A percentile compares a stretch with the other conserved stretches of the same genome.
These are phyloP conservation scores for Paecilomyces niveus DNA, from an alignment of 2,329 filamentous ascomycete species.

Conservation along the genomic window DNA sequence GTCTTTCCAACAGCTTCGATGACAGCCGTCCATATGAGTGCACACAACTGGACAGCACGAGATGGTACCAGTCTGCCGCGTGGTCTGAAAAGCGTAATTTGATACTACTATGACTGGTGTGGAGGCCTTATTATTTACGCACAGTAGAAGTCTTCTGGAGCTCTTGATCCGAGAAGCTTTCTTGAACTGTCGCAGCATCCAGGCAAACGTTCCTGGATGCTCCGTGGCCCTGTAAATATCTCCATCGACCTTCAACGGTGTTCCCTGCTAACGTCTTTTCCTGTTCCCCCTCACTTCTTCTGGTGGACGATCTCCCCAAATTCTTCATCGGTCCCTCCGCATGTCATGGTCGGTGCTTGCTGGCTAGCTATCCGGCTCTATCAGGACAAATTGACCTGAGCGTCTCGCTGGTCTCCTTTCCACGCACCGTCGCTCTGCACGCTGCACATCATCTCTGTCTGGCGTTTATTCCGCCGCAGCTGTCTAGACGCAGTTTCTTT, in stretches of 20 bases:
- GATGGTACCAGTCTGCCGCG: neutral
- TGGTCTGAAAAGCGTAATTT: neutral
- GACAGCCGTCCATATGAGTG: neutral
- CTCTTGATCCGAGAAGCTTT: neutral
- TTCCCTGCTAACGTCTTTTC: neutral
- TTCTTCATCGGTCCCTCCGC: neutral
- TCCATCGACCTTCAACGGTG: neutral
- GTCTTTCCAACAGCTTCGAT: neutral
- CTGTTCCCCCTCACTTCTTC: neutral
- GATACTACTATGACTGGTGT: neutral
- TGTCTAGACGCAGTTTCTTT: neutral
- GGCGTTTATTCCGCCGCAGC: slow-evolving; percentile 1
- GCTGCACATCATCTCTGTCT: slow-evolving; percentile 20
- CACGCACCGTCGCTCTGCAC: slow-evolving; percentile 14
- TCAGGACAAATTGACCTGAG: neutral
- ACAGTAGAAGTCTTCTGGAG: neutral
- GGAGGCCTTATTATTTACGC: neutral
- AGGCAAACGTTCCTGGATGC: neutral
- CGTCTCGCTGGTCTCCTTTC: slow-evolving; percentile 6
- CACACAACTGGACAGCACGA: neutral
- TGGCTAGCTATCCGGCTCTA: neutral
- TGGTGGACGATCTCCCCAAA: neutral
- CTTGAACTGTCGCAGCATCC: neutral
- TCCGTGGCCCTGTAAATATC: neutral
- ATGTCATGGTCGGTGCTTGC: neutral